These are phyloP conservation scores for Umbelopsis isabellina DNA, from an alignment of 192 early-diverging fungal species.

Conservation along the genomic window DNA sequence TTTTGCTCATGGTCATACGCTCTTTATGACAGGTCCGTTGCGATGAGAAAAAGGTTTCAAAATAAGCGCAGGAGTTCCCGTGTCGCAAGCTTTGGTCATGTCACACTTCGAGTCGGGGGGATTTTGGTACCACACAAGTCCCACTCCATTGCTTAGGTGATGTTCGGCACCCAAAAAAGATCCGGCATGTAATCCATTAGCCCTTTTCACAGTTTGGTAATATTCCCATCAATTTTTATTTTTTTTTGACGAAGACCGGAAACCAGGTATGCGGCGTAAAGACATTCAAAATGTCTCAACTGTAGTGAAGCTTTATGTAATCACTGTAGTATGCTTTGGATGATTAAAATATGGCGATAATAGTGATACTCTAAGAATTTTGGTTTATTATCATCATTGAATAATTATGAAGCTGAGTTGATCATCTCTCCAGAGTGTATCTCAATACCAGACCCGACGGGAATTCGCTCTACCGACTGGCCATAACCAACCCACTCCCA, in stretches of 20 bases:
- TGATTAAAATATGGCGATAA: background rate
- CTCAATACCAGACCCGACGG: slow-evolving; percentile 7
- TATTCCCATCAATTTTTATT: no score
- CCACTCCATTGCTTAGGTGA: background rate
- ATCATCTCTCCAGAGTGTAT: slow-evolving; percentile 17
- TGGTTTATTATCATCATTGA: background rate
- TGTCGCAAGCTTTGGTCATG: no score
- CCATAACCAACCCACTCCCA: slow-evolving; percentile 67
- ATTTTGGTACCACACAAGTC: background rate
- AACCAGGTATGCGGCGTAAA: no score
- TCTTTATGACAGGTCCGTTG: no score
- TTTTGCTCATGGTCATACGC: no score
- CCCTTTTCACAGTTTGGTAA: no score
- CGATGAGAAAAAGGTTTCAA: no score
- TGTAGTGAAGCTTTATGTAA: no score
- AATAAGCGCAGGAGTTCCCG: no score
- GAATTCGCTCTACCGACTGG: slow-evolving; percentile 5
- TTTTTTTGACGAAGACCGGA: no score
- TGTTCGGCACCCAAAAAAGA: background rate
- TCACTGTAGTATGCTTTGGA: background rate
- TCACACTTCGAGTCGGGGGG: no score
- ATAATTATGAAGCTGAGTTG: background rate
- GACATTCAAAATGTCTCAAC: no score
- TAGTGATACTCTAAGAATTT: background rate
- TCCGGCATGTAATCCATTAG: background rate